Evolutionary conservation across 805 yeast genomes (phyloP).

Genomic region (Myxozyma nipponensis): DNA sequence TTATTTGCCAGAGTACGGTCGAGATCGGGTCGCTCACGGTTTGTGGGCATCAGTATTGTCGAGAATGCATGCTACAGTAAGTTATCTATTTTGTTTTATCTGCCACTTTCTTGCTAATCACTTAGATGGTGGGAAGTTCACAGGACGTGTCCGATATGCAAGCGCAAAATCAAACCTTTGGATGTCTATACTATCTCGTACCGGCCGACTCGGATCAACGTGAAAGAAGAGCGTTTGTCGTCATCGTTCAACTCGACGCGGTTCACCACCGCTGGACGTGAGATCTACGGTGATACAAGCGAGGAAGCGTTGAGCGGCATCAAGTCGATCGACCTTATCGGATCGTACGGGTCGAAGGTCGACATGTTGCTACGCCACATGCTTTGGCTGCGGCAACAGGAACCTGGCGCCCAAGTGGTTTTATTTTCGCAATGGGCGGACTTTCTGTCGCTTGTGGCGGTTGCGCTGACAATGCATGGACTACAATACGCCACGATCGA

Average conservation of each 20-base stretch:
- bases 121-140: slow-evolving; percentile 57
- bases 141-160: slow-evolving; percentile 77
- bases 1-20: slow-evolving; percentile 72
- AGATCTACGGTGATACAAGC: slow-evolving; percentile 33
- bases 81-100: not conserved
- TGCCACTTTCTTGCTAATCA: not conserved
- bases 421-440: slow-evolving; percentile 88
- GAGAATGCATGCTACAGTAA: slow-evolving; percentile 60
- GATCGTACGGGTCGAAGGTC: slow-evolving; percentile 77
- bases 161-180: slow-evolving; percentile 44
- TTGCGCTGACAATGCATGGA: slow-evolving; percentile 58
- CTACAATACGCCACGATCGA: slow-evolving; percentile 56
- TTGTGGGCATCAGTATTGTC: slow-evolving; percentile 92
- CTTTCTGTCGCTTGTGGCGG: slow-evolving; percentile 60
- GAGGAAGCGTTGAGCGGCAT: slow-evolving; percentile 38
- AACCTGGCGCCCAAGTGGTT: slow-evolving; percentile 70
- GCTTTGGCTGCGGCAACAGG: slow-evolving; percentile 54
- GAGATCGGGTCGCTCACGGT: slow-evolving; percentile 73
- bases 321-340: slow-evolving; percentile 39
- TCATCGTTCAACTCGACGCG: slow-evolving; percentile 22
- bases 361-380: slow-evolving; percentile 76
- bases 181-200: slow-evolving; percentile 70
- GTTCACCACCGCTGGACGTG: slow-evolving; percentile 2
- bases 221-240: slow-evolving; percentile 31
- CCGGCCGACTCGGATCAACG: slow-evolving; percentile 43